Conservation (phyloP, 2,329 filamentous ascomycete species). For the Cryphonectria nitschkei region DNA sequence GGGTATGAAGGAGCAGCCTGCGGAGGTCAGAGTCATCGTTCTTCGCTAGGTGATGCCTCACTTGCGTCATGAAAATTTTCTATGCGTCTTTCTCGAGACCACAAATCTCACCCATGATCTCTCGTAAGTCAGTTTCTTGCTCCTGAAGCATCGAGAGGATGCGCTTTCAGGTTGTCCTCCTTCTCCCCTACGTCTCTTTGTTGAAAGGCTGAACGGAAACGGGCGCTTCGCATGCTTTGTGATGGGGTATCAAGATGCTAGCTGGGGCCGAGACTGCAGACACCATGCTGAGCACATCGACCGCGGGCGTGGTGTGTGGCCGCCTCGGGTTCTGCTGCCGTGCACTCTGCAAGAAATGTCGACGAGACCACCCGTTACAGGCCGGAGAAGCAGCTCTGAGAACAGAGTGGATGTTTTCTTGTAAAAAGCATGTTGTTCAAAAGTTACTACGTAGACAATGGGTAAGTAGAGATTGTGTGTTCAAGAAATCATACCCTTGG, state of each 20-base stretch:
- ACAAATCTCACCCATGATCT: not conserved
- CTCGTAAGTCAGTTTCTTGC: not conserved
- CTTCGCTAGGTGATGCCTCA: not conserved
- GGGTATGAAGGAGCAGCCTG: not conserved
- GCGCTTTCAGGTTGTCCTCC: not conserved
- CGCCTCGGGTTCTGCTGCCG: not conserved
- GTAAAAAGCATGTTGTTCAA: not conserved
- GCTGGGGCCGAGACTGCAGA: not conserved
- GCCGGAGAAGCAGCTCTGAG: not conserved
- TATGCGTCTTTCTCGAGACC: not conserved
- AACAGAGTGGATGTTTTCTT: not conserved
- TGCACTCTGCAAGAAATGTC: not conserved
- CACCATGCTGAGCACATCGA: not conserved
- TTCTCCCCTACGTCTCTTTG: not conserved
- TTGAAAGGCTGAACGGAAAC: not conserved
- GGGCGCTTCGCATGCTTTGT: not conserved
- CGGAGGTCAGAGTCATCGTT: not conserved
- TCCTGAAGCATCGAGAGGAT: not conserved
- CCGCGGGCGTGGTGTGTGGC: no score
- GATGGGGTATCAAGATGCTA: not conserved
- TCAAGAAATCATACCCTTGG: not conserved
- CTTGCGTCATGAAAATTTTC: not conserved
- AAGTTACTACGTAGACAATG: not conserved
- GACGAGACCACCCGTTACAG: not conserved
- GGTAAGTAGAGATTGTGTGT: not conserved